Evolutionary conservation across 345 rosid species (phyloP), one percentile per base, ranked within the genome.

Genomic region (Xanthoceras sorbifolium): DNA sequence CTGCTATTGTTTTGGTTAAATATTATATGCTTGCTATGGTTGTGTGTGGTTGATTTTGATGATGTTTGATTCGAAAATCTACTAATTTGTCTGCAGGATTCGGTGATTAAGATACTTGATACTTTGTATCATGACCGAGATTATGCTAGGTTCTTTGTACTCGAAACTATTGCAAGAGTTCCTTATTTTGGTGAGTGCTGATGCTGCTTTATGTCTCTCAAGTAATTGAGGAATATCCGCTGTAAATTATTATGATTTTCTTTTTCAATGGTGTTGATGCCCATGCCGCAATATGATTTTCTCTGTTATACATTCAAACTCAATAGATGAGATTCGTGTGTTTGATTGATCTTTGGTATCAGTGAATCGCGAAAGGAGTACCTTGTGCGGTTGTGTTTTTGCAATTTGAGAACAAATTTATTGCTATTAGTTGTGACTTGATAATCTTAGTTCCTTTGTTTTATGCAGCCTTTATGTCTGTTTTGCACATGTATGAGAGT

Each of bases 141-240:
- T 59, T 96, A 96, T 80, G 84, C 97, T 8, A 92, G 98, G 85
- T 96, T 93, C 86, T 96, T 83, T 79, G 98, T 96, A 23, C 90
- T 96, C 66, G 99, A 96, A 80, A 96, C 99, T 23, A 93, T 96
- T 82, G 99, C 99, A 18, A 85, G 99, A 85, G 99, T 96, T 40
- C 99, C 99, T 26, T 96, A 96, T 85, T 96, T 96, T 70, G 97
- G 98, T 93, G 77, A 84, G 91, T 84, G 14, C 18, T 57, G 36
- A 64, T 69, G 55, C 69, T 76, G 65, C n/a, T 46, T 25, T 64
- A 36, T 23, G 3, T 57, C 20, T 46, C 12, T 46, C 11, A 2
- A 4, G 12, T 46, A 46, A 46, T 46, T 46, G 52, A 46, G 52
- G 52, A 46, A 46, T 46, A 46, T 6, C 17, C 52, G 11, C 12